A percentile compares a stretch with the other conserved stretches of the same genome.
Conservation (phyloP, 495 filamentous ascomycete genomes). For the Pyrenopolyporus hunteri region DNA sequence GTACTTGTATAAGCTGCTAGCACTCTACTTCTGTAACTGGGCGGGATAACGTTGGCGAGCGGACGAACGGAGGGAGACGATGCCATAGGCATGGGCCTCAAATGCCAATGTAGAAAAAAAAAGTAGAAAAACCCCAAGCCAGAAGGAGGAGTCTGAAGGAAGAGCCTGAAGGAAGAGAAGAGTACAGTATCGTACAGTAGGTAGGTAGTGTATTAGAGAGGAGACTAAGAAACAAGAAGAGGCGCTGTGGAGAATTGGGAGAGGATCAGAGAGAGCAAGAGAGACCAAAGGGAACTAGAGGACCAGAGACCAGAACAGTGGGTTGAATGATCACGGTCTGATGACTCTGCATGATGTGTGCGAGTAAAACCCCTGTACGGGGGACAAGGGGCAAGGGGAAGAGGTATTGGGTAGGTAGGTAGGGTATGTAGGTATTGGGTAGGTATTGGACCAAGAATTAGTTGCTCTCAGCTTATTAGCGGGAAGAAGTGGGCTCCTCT, state of each 20-base stretch:
- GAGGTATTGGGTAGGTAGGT: conserved; percentile 7
- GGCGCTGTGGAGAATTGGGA: conserved; percentile 13
- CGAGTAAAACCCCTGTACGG: conserved; percentile 26
- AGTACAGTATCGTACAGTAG: background rate
- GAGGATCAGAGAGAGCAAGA: background rate
- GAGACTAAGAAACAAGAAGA: background rate
- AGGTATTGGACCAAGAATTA: no score
- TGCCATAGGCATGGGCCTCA: no score
- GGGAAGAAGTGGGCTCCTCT: conserved; percentile 28
- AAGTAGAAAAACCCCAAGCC: conserved; percentile 4
- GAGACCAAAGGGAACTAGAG: background rate
- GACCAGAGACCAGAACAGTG: conserved; percentile 18
- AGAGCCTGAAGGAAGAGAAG: background rate
- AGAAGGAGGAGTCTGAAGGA: background rate
- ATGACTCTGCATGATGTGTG: conserved; percentile 37
- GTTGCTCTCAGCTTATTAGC: conserved; percentile 35
- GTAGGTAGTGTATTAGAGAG: background rate
- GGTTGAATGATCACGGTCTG: conserved; percentile 31
- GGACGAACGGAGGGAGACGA: background rate
- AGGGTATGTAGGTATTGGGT: no score
- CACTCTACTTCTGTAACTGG: no score
- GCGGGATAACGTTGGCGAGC: no score
- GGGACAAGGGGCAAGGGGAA: conserved; percentile 15
- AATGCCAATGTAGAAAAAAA: background rate
- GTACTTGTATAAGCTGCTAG: no score